Evolutionary conservation across 768 basidiomycete genomes (phyloP).

Genomic region (Kwoniella shandongensis): DNA sequence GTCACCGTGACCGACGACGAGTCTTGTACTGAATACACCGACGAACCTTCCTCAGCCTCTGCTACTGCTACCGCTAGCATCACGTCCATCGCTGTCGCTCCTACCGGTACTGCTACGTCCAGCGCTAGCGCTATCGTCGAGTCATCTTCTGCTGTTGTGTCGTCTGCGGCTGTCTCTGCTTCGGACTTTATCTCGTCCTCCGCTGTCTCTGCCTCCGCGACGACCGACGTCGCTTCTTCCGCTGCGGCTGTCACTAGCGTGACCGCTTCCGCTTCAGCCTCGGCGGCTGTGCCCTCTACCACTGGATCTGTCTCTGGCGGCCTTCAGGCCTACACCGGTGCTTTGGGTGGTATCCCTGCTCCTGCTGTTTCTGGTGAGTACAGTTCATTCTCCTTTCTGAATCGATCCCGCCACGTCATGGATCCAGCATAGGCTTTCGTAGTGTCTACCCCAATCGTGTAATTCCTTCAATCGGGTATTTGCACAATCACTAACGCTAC

Average conservation of each 20-base stretch:
- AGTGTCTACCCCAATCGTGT: too few species aligned
- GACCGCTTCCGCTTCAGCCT: slow-evolving; percentile 13
- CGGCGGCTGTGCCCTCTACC: slow-evolving; percentile 6
- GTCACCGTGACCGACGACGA: too few species aligned
- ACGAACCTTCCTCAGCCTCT: background rate
- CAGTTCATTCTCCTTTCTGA: background rate
- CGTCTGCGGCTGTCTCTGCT: slow-evolving; percentile 1
- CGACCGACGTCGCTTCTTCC: background rate
- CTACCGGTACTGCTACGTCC: background rate
- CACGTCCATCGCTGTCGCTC: background rate
- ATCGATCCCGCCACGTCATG: background rate
- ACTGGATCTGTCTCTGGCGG: slow-evolving; percentile 13
- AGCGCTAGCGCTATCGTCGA: background rate
- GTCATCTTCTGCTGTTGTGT: background rate
- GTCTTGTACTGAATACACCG: too few species aligned
- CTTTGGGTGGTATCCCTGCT: slow-evolving; percentile 27
- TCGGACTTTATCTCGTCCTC: slow-evolving; percentile 1
- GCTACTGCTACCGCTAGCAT: background rate
- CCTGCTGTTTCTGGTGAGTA: slow-evolving; percentile 33
- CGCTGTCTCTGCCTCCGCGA: slow-evolving; percentile 4
- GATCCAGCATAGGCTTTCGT: background rate
- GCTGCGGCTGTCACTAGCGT: too few species aligned
- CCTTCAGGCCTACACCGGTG: slow-evolving; percentile 35
- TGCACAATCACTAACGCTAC: background rate
- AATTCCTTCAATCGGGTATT: background rate